Conservation (phyloP, 495 filamentous ascomycete species). For the Copromyces sp. region DNA sequence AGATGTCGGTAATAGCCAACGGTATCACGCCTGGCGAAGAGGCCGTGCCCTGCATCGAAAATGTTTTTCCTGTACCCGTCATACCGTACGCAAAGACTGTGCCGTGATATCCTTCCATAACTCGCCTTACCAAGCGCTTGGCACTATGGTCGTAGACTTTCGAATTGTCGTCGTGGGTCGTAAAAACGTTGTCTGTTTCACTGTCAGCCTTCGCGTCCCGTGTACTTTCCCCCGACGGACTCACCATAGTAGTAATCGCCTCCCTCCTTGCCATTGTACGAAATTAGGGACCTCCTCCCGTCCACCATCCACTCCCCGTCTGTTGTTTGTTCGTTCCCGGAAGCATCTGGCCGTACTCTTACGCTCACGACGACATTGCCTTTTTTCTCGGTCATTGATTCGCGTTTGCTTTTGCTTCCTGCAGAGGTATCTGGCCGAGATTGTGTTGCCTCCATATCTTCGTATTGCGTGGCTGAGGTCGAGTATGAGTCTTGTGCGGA, state of each 20-base stretch:
- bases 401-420: constrained; percentile 36
- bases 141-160: constrained; percentile 89
- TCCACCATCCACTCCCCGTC: constrained; percentile 92
- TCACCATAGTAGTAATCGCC: constrained; percentile 90
- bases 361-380: constrained; percentile 97
- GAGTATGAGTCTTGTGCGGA: constrained; percentile 86
- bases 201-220: constrained; percentile 3
- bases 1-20: constrained; percentile 95
- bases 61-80: constrained; percentile 98
- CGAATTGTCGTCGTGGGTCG: constrained; percentile 81
- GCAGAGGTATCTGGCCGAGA: constrained; percentile 26
- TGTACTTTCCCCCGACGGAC: constrained; percentile 10
- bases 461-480: constrained; percentile 79
- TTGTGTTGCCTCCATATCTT: constrained; percentile 52
- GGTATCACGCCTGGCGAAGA: constrained; percentile 96
- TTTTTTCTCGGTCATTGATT: constrained; percentile 56
- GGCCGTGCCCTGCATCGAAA: constrained; percentile 97
- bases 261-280: constrained; percentile 78
- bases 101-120: constrained; percentile 98
- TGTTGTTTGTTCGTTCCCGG: constrained; percentile 44
- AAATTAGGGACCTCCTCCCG: constrained; percentile 67
- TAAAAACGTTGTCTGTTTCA: constrained; percentile 82
- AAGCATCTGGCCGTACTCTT: constrained; percentile 75
- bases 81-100: constrained; percentile 99
- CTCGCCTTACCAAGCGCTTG: constrained; percentile 85